phyloP scores from a whole-genome alignment of 2,329 filamentous ascomycete genomes.

The Coniella vitis region DNA sequence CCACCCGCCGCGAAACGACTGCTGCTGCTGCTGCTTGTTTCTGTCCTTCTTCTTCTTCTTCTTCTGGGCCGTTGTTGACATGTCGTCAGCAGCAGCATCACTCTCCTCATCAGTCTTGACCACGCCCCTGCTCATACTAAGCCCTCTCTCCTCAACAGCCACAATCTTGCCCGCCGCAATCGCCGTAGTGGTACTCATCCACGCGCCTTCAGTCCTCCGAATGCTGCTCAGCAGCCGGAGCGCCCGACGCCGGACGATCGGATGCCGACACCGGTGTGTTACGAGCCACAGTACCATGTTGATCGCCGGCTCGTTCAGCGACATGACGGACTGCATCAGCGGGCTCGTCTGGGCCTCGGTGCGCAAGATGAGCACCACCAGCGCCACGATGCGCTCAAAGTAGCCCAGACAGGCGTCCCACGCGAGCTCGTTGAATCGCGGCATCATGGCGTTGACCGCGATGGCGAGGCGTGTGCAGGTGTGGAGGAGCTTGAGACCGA shows the following conservation, averaged over 20 bases:
- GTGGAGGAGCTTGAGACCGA: conserved; percentile 24
- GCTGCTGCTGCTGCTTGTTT: no score
- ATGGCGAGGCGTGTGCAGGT: conserved; percentile 20
- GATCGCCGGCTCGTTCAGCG: conserved; percentile 26
- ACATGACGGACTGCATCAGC: conserved; percentile 18
- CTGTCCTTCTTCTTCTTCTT: not conserved
- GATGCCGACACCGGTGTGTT: conserved; percentile 25
- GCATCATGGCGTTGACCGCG: conserved; percentile 17
- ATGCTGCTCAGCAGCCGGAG: conserved; percentile 20
- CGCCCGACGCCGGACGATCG: conserved; percentile 22
- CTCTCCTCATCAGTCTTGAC: no score
- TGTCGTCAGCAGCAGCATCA: no score
- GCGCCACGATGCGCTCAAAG: conserved; percentile 23
- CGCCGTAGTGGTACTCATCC: conserved; percentile 25
- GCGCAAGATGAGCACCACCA: conserved; percentile 14
- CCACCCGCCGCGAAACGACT: conserved; percentile 1
- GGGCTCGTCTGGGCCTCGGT: conserved; percentile 2
- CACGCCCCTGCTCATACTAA: no score
- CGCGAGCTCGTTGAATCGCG: conserved; percentile 19
- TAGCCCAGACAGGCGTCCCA: conserved; percentile 24
- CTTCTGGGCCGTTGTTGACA: not conserved
- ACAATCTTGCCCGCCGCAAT: conserved; percentile 21
- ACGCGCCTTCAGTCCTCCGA: conserved; percentile 28
- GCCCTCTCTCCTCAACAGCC: conserved; percentile 16
- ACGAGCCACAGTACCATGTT: conserved; percentile 25